phyloP scores from a whole-genome alignment of 805 yeast species.

The Ogataea nitratoaversa region DNA sequence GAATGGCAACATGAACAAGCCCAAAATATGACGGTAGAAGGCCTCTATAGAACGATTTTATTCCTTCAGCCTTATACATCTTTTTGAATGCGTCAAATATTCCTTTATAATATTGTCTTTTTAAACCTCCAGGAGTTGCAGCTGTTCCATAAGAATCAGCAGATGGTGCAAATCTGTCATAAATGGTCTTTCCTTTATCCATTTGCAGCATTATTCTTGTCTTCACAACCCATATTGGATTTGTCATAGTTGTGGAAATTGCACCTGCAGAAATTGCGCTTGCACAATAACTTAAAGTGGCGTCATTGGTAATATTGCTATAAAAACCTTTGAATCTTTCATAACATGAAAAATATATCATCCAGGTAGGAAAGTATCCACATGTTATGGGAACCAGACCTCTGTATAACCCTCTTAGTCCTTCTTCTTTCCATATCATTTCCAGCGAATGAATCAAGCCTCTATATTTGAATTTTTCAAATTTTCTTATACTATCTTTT shows the following conservation, averaged over 20 bases:
- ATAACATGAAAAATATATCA: slow-evolving; percentile 87
- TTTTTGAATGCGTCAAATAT: slow-evolving; percentile 78
- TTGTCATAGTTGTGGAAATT: slow-evolving; percentile 76
- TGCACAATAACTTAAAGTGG: slow-evolving; percentile 38
- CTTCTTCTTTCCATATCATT: slow-evolving; percentile 72
- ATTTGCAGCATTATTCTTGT: slow-evolving; percentile 90
- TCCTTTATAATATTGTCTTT: slow-evolving; percentile 53
- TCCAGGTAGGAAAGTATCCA: slow-evolving; percentile 98
- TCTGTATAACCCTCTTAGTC: slow-evolving; percentile 76
- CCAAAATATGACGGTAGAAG: slow-evolving; percentile 88
- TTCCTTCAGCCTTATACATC: slow-evolving; percentile 79
- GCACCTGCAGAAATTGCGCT: slow-evolving; percentile 88
- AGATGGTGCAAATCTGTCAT: slow-evolving; percentile 28
- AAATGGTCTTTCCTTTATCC: slow-evolving; percentile 38
- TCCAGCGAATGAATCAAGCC: slow-evolving; percentile 63
- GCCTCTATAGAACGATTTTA: slow-evolving; percentile 81
- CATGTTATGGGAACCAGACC: slow-evolving; percentile 89
- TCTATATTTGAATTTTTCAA: slow-evolving; percentile 37
- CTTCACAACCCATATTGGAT: slow-evolving; percentile 97
- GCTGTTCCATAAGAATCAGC: slow-evolving; percentile 14
- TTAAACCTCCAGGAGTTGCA: slow-evolving; percentile 17
- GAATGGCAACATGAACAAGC: slow-evolving; percentile 88
- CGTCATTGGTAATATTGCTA: slow-evolving; percentile 20
- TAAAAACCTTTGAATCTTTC: slow-evolving; percentile 62
- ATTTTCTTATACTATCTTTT: slow-evolving; percentile 9